Percentiles rank a stretch among this genome's conserved stretches.
Evolutionary conservation across 768 basidiomycete species (phyloP).

Genomic region (Leucocoprinus leucothites): DNA sequence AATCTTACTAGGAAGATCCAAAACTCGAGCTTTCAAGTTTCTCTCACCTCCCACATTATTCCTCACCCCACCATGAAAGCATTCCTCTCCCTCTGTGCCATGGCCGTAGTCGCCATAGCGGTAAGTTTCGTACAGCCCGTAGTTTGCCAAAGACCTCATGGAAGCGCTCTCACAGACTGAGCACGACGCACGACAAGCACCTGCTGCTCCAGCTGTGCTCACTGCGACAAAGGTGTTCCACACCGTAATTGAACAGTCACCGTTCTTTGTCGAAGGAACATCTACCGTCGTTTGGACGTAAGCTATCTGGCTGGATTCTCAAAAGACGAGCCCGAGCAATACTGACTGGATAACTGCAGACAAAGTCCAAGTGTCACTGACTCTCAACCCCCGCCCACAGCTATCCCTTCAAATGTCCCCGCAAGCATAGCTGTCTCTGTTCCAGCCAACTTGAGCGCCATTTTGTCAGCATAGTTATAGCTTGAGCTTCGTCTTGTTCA

Average conservation of each 20-base stretch:
- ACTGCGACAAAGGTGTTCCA: conserved; percentile 20
- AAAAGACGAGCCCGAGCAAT: not conserved
- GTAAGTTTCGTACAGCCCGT: not conserved
- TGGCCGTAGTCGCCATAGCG: not conserved
- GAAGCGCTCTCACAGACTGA: not conserved
- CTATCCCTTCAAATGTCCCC: conserved; percentile 2
- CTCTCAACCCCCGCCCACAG: conserved; percentile 10
- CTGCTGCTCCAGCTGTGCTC: conserved; percentile 18
- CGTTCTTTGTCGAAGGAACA: conserved; percentile 22
- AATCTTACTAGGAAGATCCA: not conserved
- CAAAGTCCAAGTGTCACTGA: conserved; percentile 19
- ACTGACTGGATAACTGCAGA: conserved; percentile 8
- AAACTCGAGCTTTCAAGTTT: not conserved
- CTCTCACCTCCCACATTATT: not conserved
- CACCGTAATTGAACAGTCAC: conserved; percentile 18
- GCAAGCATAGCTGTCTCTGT: not conserved
- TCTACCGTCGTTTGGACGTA: conserved; percentile 24
- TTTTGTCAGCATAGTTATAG: not conserved
- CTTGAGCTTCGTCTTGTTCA: no score
- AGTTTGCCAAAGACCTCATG: not conserved
- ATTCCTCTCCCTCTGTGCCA: not conserved
- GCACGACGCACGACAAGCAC: not conserved
- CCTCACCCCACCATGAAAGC: not conserved
- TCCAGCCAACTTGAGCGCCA: not conserved
- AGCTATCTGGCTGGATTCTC: conserved; percentile 8